Evolutionary conservation across 2,329 filamentous ascomycete species (phyloP), one percentile per base, ranked within the genome.

Genomic region (Penicillium brasilianum): DNA sequence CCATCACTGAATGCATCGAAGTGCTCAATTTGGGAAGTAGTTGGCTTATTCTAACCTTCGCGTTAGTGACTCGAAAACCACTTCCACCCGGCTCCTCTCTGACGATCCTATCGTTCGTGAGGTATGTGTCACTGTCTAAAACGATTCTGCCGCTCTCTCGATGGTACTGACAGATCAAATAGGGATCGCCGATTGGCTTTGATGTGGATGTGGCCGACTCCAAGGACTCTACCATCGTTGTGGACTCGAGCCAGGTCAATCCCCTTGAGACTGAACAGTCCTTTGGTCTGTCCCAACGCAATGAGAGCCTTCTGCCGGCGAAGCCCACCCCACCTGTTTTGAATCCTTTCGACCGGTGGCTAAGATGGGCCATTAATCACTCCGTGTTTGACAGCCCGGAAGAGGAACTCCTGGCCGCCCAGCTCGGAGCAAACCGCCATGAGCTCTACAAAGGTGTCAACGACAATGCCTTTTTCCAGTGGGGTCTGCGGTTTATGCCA

Each of bases 401-500:
- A 2, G 53, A 60, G 20, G 58, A 60, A 28, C 1, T 48, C 11
- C 6, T 9, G 4, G 53, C 54, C 7, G 36, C 34, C 13, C 13
- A 32, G 25, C 43, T n/a, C 14, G n/a, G 22, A 4, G 30, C 20
- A 22, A 16, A 34, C 10, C 20, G 22, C 20, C 7, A 28, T 5
- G 7, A 20, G 5, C 2, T 59, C 36, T 53, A 37, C 22, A 39
- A 16, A 18, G 41, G 20, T 6, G 22, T 55, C 22, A 49, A 25
- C 3, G 36, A 58, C 22, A 61, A 51, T 43, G 32, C 43, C 6
- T 58, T 61, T 28, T 61, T 58, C 43, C 54, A 58, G 22, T 58
- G 49, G 49, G 63, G 63, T 3, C 44, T 64, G 22, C 63, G 61
- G 9, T 62, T 56, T 34, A 32, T 62, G 4, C 63, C 63, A 3